phyloP scores from a whole-genome alignment of 805 yeast species.

The Komagataella mondaviorum region DNA sequence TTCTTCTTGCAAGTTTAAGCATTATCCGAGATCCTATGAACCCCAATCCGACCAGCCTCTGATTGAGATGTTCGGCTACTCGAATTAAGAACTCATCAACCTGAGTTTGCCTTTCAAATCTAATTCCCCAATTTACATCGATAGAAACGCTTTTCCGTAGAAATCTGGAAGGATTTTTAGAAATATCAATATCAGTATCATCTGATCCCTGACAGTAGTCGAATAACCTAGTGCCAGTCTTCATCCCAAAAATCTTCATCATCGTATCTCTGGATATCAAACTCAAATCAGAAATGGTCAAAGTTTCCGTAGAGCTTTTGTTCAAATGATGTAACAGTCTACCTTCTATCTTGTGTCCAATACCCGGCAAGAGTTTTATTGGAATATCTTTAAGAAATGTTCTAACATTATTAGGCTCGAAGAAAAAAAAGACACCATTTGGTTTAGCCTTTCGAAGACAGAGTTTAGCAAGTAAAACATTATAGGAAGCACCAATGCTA shows the following conservation, averaged over 20 bases:
- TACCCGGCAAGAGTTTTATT: constrained; percentile 43
- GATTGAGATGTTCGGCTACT: constrained; percentile 44
- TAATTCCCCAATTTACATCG: constrained; percentile 84
- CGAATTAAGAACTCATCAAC: constrained; percentile 49
- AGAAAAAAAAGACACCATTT: constrained; percentile 33
- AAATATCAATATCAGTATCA: constrained; percentile 40
- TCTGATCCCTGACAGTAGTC: constrained; percentile 60
- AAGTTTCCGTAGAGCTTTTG: constrained; percentile 5
- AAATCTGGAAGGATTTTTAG: constrained; percentile 31
- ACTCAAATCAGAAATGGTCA: constrained; percentile 26
- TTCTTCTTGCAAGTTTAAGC: constrained; percentile 51
- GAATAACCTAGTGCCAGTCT: constrained; percentile 52
- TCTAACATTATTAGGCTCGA: constrained; percentile 11
- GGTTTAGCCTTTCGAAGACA: constrained; percentile 74
- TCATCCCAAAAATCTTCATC: constrained; percentile 44
- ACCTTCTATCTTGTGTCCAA: constrained; percentile 36
- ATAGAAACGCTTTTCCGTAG: constrained; percentile 70
- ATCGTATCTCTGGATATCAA: constrained; percentile 20
- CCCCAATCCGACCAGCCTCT: constrained; percentile 32
- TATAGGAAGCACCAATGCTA: constrained; percentile 68
- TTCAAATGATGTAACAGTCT: constrained; percentile 27
- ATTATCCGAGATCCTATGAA: constrained; percentile 45
- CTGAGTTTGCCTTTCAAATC: constrained; percentile 50
- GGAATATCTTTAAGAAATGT: constrained; percentile 22
- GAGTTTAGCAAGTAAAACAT: constrained; percentile 66